A percentile compares a stretch with the other conserved stretches of the same genome.
Evolutionary conservation across 768 basidiomycete genomes (phyloP).

Genomic region (Agrocybe praecox): DNA sequence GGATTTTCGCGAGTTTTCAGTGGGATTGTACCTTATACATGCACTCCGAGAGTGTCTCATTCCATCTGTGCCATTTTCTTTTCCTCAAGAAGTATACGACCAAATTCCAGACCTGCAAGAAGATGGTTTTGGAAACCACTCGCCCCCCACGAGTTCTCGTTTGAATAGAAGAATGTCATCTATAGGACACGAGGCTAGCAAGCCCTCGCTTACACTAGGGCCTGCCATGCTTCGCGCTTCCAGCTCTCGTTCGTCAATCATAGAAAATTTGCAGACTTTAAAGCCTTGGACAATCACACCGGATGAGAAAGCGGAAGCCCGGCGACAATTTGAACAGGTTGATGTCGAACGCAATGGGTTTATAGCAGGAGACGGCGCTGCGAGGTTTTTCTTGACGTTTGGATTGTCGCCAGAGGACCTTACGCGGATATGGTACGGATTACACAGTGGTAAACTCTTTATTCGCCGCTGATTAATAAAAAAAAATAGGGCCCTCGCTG

Average conservation of each 20-base stretch:
- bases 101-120: conserved; percentile 23
- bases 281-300: conserved; percentile 28
- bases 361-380: conserved; percentile 33
- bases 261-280: neutral
- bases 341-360: conserved; percentile 30
- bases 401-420: conserved; percentile 33
- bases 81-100: conserved; percentile 32
- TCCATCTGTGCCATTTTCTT: conserved; percentile 28
- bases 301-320: conserved; percentile 29
- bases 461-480: neutral
- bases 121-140: neutral
- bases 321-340: conserved; percentile 32
- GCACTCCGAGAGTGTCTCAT: conserved; percentile 36
- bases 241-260: neutral
- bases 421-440: conserved; percentile 37
- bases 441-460: neutral
- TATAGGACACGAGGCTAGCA: neutral
- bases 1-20: conserved; percentile 66
- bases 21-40: conserved; percentile 69
- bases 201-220: too few species aligned
- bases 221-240: neutral
- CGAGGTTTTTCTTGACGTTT: conserved; percentile 33
- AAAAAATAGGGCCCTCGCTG: conserved; percentile 32
- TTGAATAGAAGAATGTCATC: neutral
- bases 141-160: neutral